Evolutionary conservation across 1,284 basidiomycete genomes (phyloP).

Genomic region (Mycosarcoma mackinlayi): DNA sequence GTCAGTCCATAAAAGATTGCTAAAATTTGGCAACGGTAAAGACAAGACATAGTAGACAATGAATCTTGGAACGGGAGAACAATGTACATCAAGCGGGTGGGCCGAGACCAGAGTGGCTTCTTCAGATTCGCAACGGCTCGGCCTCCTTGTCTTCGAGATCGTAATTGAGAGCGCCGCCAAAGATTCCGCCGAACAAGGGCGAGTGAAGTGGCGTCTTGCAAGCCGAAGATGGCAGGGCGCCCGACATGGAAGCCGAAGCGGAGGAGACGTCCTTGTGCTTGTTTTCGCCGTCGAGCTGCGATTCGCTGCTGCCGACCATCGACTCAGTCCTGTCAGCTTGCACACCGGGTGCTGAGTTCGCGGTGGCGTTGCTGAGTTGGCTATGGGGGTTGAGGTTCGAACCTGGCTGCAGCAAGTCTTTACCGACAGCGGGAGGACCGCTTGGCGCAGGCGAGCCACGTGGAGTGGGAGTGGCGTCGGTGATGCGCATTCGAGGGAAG

Average conservation of each 20-base stretch:
- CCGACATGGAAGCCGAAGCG: slow-evolving; percentile 17
- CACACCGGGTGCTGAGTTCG: background rate
- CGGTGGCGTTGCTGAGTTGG: background rate
- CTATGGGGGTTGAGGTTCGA: slow-evolving; percentile 23
- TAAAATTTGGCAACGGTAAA: no score
- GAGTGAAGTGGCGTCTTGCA: slow-evolving; percentile 59
- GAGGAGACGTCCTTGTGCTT: slow-evolving; percentile 11
- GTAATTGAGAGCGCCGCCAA: slow-evolving; percentile 52
- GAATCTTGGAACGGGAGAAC: no score
- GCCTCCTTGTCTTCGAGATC: slow-evolving; percentile 53
- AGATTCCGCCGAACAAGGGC: slow-evolving; percentile 60
- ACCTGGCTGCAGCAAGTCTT: slow-evolving; percentile 32
- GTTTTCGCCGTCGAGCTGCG: slow-evolving; percentile 1
- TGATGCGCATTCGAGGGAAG: slow-evolving; percentile 58
- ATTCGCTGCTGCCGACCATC: slow-evolving; percentile 3
- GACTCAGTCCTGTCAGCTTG: background rate
- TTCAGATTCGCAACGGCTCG: slow-evolving; percentile 43
- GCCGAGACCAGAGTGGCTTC: no score
- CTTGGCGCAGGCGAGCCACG: slow-evolving; percentile 52
- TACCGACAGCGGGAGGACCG: slow-evolving; percentile 20
- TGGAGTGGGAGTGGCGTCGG: slow-evolving; percentile 57
- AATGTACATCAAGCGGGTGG: no score
- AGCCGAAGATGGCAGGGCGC: slow-evolving; percentile 51
- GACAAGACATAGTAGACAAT: no score
- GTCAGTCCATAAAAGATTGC: no score